Evolutionary conservation across 225 moss, liverwort and hornwort genomes (phyloP).

Genomic region (Antitrichia curtipendula): DNA sequence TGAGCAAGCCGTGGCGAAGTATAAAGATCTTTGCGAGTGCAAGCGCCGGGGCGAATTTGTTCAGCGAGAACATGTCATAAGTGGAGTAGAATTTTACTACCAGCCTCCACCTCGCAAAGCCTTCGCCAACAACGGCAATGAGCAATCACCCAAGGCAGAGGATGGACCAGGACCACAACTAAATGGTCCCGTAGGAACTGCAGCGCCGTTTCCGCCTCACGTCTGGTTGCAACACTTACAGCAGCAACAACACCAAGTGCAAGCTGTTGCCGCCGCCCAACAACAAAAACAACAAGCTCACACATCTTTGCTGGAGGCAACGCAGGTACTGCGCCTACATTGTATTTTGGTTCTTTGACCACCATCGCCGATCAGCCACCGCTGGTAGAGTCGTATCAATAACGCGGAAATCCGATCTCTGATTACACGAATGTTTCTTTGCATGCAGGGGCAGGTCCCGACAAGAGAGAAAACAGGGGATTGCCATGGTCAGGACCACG

Average conservation of each 20-base stretch:
- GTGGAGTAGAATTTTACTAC: slow-evolving; percentile 94
- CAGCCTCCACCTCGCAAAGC: slow-evolving; percentile 98
- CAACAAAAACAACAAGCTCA: slow-evolving; percentile 33
- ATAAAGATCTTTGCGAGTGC: slow-evolving; percentile 97
- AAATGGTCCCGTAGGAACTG: not conserved
- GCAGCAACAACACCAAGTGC: slow-evolving; percentile 42
- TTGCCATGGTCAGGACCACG: slow-evolving; percentile 18
- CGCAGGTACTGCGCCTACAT: slow-evolving; percentile 5
- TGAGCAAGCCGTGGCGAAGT: slow-evolving; percentile 88
- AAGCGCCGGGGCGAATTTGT: slow-evolving; percentile 96
- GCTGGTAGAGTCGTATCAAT: not conserved
- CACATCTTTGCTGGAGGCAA: slow-evolving; percentile 17
- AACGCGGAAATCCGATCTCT: not conserved
- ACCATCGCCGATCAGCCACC: not conserved
- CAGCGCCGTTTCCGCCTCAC: slow-evolving; percentile 54
- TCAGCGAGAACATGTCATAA: slow-evolving; percentile 89
- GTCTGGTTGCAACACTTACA: slow-evolving; percentile 92
- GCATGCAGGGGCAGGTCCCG: slow-evolving; percentile 1
- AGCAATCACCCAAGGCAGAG: slow-evolving; percentile 24
- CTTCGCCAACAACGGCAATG: slow-evolving; percentile 46
- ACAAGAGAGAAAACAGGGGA: slow-evolving; percentile 11
- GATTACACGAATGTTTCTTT: not conserved
- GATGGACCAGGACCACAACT: slow-evolving; percentile 6
- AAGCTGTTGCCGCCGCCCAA: slow-evolving; percentile 2
- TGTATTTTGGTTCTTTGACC: not conserved